Base-by-base conservation (phyloP, 495 filamentous ascomycete species). In the Glutinoglossum americanum region DNA sequence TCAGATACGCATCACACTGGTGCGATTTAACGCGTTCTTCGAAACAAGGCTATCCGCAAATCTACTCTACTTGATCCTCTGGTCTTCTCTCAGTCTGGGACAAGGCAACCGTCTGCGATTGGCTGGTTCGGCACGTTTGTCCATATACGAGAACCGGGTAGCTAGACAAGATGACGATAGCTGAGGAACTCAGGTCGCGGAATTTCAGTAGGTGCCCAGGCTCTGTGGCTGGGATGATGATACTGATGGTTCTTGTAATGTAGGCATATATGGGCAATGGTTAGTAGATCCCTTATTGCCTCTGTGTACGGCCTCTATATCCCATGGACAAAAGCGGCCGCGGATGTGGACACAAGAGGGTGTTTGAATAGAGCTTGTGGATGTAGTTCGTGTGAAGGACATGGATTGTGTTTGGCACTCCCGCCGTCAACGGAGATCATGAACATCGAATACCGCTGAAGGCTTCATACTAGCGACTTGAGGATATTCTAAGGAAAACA, bases 231-330 rank as follows among this genome's bases (percentile, higher is more conserved):
- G 35, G 48, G 23, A 59, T 39, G 57, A 54, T 41, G 15, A 57
- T 60, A 64, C 72, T 74, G 64, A 74, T 62, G 57, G 57, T 19
- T 59, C 62, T 56, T 37, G 61, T 60, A 44, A 35, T 56, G 41
- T 67, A 98, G 92, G 93, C 78, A 98, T 98, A 73, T 98, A 98
- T 67, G 92, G 85, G 68, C 92, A 98, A 93, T 98, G 92, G 92
- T 98, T 70, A 79, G 84, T 78, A 27, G 26, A 58, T 33, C 45
- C 15, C n/a, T n/a, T n/a, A n/a, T 51, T 45, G 7, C 28, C 28
- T 23, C 17, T 5, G 1, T 53, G 23, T 10, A 17, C 19, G 15
- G 26, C 26, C 11, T 53, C 13, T 28, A 27, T 28, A 9, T 1
- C 1, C 13, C 28, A 27, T 53, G 3, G 15, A 25, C 28, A 8